phyloP scores from a whole-genome alignment of 2,329 filamentous ascomycete genomes.

The Xylariaceae sp. region DNA sequence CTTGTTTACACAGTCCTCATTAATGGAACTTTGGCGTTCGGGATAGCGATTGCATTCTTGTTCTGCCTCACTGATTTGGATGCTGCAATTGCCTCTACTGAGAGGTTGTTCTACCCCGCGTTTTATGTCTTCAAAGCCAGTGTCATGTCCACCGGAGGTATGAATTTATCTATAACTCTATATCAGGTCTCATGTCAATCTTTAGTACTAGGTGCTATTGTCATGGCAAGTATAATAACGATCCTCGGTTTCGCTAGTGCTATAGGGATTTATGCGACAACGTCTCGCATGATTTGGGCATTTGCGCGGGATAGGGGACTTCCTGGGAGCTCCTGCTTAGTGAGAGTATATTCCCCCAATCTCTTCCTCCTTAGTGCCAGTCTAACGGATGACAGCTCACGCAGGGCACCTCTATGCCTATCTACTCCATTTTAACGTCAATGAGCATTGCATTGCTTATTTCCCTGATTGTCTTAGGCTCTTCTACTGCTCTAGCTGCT shows the following conservation, averaged over 20 bases:
- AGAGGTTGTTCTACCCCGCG: conserved; percentile 27
- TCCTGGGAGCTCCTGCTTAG: conserved; percentile 21
- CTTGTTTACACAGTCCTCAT: conserved; percentile 23
- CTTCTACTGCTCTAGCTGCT: conserved; percentile 40
- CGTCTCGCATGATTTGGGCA: conserved; percentile 28
- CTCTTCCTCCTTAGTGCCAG: too few species aligned
- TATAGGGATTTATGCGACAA: conserved; percentile 22
- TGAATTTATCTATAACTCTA: too few species aligned
- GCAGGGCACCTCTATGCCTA: too few species aligned
- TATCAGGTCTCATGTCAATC: too few species aligned
- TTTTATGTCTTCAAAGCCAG: conserved; percentile 25
- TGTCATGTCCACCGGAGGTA: conserved; percentile 20
- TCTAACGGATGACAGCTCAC: too few species aligned
- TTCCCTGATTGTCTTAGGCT: conserved; percentile 28
- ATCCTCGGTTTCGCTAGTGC: conserved; percentile 17
- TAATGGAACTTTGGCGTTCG: conserved; percentile 24
- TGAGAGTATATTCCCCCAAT: conserved; percentile 12
- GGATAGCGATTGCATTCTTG: conserved; percentile 21
- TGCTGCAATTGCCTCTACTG: conserved; percentile 12
- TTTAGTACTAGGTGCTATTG: conserved; percentile 18
- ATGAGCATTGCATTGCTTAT: conserved; percentile 22
- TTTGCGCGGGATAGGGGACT: conserved; percentile 26
- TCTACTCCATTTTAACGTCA: too few species aligned
- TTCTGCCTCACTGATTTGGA: conserved; percentile 23
- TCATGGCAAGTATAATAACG: conserved; percentile 30